These are phyloP conservation scores for Exobasidium cylindrosporum DNA, from an alignment of 1,284 basidiomycete species.

Conservation along the genomic window DNA sequence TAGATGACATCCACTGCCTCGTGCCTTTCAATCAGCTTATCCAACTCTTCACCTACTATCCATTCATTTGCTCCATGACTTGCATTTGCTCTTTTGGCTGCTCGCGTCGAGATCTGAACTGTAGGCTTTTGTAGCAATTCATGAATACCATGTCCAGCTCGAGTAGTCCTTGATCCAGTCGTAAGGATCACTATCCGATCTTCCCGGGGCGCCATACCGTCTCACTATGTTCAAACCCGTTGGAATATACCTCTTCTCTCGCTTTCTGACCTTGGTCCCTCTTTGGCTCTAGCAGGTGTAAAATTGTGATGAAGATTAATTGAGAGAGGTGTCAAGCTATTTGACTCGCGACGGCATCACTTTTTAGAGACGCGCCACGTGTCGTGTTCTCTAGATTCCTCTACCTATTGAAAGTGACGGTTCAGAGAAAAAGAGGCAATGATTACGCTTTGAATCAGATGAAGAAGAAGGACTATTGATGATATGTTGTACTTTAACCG, in stretches of 20 bases:
- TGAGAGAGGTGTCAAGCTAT: no score
- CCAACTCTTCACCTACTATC: conserved; percentile 76
- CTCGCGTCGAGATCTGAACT: conserved; percentile 58
- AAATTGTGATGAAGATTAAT: no score
- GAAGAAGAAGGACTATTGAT: no score
- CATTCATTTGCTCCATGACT: conserved; percentile 70
- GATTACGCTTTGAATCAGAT: no score
- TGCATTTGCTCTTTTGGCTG: neutral
- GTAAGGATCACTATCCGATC: conserved; percentile 77
- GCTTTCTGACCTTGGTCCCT: neutral
- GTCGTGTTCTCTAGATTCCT: no score
- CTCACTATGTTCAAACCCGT: neutral
- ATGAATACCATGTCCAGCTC: conserved; percentile 74
- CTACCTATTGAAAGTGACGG: no score
- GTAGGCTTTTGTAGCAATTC: conserved; percentile 74
- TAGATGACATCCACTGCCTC: conserved; percentile 73
- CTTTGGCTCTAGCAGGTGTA: no score
- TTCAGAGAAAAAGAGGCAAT: no score
- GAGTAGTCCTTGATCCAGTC: conserved; percentile 69
- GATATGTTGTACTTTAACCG: no score
- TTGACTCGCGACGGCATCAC: no score
- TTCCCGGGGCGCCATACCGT: conserved; percentile 61
- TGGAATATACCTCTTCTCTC: neutral
- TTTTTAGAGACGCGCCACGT: no score
- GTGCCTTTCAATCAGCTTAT: conserved; percentile 71